Base-by-base conservation (phyloP, 2,329 filamentous ascomycete species). In the Alternaria sp. region DNA sequence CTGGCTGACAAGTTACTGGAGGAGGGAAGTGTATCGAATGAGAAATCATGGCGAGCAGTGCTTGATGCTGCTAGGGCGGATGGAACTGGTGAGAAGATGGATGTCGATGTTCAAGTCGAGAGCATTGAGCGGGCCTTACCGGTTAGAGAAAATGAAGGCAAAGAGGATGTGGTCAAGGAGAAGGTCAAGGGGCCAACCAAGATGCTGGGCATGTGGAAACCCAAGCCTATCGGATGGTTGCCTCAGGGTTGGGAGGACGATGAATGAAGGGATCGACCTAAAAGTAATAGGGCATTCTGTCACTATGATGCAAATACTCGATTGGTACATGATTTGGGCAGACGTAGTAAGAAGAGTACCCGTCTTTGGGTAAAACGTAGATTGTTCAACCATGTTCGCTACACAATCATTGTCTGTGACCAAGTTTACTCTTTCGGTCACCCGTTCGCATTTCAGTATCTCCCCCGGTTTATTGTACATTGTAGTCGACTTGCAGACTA, bases 1-100 rank as follows among this genome's bases (percentile, higher is more conserved):
- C 65, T 83, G 9, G 80, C 77, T 0, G 68, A 74, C 45, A 58
- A 50, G 16, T 18, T 82, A 27, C 53, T 82, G 20, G 63, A 71
- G 2, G 65, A 60, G 0, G 68, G 73, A 25, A 60, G 63, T 0
- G 60, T 71, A 1, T 9, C 51, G 25, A 63, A 60, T 22, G 5
- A 48, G 5, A 56, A 57, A 34, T 27, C 60, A 40, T 75, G 73
- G 74, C 20, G 52, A 2, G 54, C 43, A 11, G 50, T 82, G 11
- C 59, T 82, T 20, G 65, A 75, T 12, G 80, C 78, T 8, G 71
- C 73, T 18, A 63, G 32, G 45, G 60, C 27, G 22, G 67, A 64
- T 22, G 54, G 53, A 0, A 52, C 32, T 7, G 53, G 48, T 1
- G 56, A 36, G 9, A 57, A 36, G 41, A 53, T 36, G 10, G 63